phyloP scores from a whole-genome alignment of 192 early-diverging fungal genomes.

The Umbelopsis vinacea region DNA sequence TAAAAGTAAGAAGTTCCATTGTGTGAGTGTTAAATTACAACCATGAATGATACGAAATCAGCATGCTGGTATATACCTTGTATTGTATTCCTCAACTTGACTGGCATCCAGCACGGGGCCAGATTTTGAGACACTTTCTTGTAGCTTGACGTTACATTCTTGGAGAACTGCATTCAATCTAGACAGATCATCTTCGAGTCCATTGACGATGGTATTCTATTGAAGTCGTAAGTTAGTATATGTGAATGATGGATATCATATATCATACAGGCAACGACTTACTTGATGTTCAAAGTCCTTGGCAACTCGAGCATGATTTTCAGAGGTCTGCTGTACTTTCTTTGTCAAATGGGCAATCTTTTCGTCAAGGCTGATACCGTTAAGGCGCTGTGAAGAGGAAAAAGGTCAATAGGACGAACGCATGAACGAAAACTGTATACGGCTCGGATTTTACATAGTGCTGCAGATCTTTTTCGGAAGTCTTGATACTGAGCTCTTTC shows the following conservation, averaged over 20 bases:
- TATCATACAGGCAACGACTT: not conserved
- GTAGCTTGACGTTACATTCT: conserved; percentile 52
- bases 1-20: too few relatives aligned
- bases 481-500: conserved; percentile 75
- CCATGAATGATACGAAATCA: not conserved
- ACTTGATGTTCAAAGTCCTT: conserved; percentile 62
- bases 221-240: too few relatives aligned
- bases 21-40: not conserved
- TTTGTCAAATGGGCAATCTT: conserved; percentile 71
- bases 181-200: conserved; percentile 58
- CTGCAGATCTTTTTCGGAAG: conserved; percentile 74
- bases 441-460: conserved; percentile 48
- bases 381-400: conserved; percentile 55
- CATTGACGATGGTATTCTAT: conserved; percentile 40
- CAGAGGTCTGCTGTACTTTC: conserved; percentile 65
- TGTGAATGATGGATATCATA: too few relatives aligned
- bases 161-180: conserved; percentile 56
- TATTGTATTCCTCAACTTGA: conserved; percentile 43
- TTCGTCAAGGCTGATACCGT: conserved; percentile 69
- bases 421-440: too few relatives aligned
- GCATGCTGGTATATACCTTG: conserved; percentile 14
- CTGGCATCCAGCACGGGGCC: conserved; percentile 30
- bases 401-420: too few relatives aligned
- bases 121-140: conserved; percentile 16
- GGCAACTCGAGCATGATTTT: conserved; percentile 57